These are phyloP conservation scores for Wickerhamomyces queroliae DNA, from an alignment of 805 yeast genomes.

Conservation along the genomic window DNA sequence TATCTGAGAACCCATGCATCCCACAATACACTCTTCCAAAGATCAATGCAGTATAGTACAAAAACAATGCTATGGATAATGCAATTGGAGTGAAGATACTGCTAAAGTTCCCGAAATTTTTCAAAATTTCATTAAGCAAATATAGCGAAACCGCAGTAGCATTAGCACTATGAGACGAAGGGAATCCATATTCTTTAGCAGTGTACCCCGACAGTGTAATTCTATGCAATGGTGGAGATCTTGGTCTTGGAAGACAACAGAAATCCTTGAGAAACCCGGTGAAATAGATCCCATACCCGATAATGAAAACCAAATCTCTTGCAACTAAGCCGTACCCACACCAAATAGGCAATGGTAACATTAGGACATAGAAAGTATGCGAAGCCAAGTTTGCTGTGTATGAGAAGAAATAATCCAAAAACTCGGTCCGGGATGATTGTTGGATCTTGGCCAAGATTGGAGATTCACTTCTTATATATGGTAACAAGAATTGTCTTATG, in stretches of 20 bases:
- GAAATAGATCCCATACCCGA: conserved; percentile 51
- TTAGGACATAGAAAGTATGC: conserved; percentile 87
- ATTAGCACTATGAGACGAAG: conserved; percentile 91
- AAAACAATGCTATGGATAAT: conserved; percentile 14
- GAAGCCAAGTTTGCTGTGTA: conserved; percentile 87
- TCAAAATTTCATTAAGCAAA: conserved; percentile 24
- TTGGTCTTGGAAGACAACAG: conserved; percentile 87
- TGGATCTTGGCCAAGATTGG: conserved; percentile 55
- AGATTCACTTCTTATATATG: conserved; percentile 61
- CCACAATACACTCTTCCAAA: conserved; percentile 91
- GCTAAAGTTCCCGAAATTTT: conserved; percentile 6
- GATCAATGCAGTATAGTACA: conserved; percentile 61
- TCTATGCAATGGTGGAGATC: conserved; percentile 86
- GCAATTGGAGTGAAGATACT: conserved; percentile 6
- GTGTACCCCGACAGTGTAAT: conserved; percentile 90
- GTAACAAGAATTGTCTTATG: conserved; percentile 48
- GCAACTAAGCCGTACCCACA: conserved; percentile 54
- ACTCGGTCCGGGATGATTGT: conserved; percentile 35
- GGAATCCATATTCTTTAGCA: conserved; percentile 91
- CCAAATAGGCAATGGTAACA: conserved; percentile 85
- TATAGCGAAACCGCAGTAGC: conserved; percentile 77
- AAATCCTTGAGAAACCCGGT: conserved; percentile 79
- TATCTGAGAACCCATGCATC: conserved; percentile 91
- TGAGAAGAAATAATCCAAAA: conserved; percentile 71
- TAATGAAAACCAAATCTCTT: conserved; percentile 66